phyloP scores from a whole-genome alignment of 805 yeast genomes.

The Zygoascus bituminiphila region DNA sequence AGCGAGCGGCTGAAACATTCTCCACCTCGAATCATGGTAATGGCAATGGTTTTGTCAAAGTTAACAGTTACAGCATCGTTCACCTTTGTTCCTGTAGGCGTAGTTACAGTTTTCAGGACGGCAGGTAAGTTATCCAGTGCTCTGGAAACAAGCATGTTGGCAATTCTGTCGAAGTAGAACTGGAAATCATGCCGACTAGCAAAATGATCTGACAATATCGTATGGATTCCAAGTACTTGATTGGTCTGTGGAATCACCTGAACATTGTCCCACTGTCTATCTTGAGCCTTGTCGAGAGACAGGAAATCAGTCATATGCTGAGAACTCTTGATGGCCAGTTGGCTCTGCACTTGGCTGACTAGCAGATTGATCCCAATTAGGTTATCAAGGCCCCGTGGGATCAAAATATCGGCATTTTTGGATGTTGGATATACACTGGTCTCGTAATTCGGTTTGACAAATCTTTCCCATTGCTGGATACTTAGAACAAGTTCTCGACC shows the following conservation, averaged over 20 bases:
- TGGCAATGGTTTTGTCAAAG: conserved; percentile 53
- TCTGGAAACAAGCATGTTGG: conserved; percentile 56
- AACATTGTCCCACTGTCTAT: conserved; percentile 4
- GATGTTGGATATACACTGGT: conserved; percentile 65
- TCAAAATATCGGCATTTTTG: conserved; percentile 72
- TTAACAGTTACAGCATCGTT: conserved; percentile 9
- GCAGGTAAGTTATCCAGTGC: conserved; percentile 45
- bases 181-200: conserved; percentile 70
- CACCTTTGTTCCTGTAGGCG: conserved; percentile 32
- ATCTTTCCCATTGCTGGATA: conserved; percentile 79
- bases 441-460: conserved; percentile 89
- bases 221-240: conserved; percentile 64
- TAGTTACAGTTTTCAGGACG: conserved; percentile 28
- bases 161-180: conserved; percentile 79
- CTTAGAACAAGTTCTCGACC: conserved; percentile 81
- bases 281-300: conserved; percentile 37
- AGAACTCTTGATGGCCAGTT: conserved; percentile 53
- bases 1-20: conserved; percentile 82
- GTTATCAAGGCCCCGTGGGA: conserved; percentile 89
- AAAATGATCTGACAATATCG: conserved; percentile 50
- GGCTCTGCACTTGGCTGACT: conserved; percentile 70
- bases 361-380: conserved; percentile 68
- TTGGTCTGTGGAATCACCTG: conserved; percentile 39
- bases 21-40: conserved; percentile 81
- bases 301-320: conserved; percentile 60